Conservation (phyloP, 2,329 filamentous ascomycete species). For the Diaporthe capsici region DNA sequence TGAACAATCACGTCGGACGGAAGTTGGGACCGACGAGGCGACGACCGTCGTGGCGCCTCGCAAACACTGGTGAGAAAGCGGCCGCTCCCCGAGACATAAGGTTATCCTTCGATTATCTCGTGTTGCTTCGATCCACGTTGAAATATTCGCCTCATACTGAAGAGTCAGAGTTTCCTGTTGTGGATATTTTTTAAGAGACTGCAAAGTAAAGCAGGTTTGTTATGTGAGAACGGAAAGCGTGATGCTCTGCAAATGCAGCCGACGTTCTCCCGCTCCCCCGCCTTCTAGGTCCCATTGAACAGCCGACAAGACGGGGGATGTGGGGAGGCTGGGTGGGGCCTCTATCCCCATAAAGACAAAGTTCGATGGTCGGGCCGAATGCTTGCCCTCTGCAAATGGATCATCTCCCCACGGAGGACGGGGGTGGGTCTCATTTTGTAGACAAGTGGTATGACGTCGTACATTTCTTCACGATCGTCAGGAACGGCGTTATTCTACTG, state of each 20-base stretch:
- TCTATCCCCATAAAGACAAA: conserved; percentile 3
- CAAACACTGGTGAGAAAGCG: background rate
- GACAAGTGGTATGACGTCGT: conserved; percentile 21
- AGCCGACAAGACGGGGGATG: conserved; percentile 3
- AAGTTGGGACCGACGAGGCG: background rate
- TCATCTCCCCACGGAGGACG: conserved; percentile 19
- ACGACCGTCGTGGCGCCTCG: background rate
- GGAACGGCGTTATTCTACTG: background rate
- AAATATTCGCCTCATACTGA: background rate
- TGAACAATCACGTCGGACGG: background rate
- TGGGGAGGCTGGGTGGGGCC: background rate
- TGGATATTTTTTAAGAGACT: background rate
- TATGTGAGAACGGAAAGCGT: background rate
- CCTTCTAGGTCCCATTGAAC: background rate
- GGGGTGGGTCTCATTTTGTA: conserved; percentile 20
- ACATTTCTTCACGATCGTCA: conserved; percentile 1
- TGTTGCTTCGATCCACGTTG: conserved; percentile 1
- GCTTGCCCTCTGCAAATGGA: conserved; percentile 9
- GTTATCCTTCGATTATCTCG: background rate
- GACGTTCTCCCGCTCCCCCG: conserved; percentile 19
- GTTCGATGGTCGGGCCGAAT: conserved; percentile 31
- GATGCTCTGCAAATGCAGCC: conserved; percentile 8
- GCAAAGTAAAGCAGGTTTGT: background rate
- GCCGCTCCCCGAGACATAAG: background rate
- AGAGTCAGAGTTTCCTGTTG: background rate